Base-by-base conservation (phyloP, 139 green algal genomes). In the Chlamydomonas asymmetrica region DNA sequence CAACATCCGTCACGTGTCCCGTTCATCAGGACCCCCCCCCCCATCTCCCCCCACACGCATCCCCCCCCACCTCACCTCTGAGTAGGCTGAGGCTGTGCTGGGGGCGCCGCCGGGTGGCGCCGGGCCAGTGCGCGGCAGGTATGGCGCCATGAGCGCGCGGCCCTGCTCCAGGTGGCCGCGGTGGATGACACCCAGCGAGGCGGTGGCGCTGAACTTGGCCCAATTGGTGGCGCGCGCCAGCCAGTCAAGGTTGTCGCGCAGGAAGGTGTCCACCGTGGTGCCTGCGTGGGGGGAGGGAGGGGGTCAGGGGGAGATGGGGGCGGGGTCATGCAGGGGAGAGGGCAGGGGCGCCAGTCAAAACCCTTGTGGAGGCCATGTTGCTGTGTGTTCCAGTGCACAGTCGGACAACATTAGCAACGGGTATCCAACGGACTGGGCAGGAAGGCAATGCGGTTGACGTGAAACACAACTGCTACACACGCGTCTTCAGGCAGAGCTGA, bases 191-290 rank as follows among this genome's bases (percentile, higher is more conserved):
- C 96, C 96, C 39, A 99, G 90, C 0, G 93, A 94, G 39, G 96
- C 96, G 9, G 96, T 99, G n/a, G 97, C 96, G 45, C 76, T 90
- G 85, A 99, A 98, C 82, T 98, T 99, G 71, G 95, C 93, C 96
- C 96, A 99, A 91, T 99, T 99, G 73, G 96, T 99, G 20, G 96
- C 93, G 48, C 91, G 88, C 27, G 80, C 87, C 70, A 99, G 88
- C 96, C 96, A 99, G 52, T 99, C 96, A 66, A 98, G 81, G 85
- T 98, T 98, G 37, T 97, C 92, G 3, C 96, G 84, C 77, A 99
- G 82, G 82, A 99, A 99, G 3, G 93, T 92, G 80, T 99, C 96
- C 29, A 98, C 89, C 0, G 91, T 97, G 32, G 96, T 99, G 49
- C 96, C 96, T 10, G 68, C 68, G n/a, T n/a, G n/a, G n/a, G n/a